Evolutionary conservation across 768 basidiomycete species (phyloP).

Genomic region (Trametes sanguinea): DNA sequence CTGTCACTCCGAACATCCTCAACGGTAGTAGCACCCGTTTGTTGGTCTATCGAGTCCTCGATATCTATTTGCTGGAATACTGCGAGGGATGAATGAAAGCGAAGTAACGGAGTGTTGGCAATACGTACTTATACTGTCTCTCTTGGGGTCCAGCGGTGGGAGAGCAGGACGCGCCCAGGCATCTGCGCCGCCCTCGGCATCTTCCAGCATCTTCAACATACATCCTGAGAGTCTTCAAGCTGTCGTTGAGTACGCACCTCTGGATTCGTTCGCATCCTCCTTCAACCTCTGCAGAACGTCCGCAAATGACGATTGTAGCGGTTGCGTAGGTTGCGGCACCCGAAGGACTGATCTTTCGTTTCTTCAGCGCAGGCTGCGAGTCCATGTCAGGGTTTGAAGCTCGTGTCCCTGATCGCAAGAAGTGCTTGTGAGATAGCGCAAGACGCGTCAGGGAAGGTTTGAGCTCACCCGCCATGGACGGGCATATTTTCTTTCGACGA

Average conservation of each 20-base stretch:
- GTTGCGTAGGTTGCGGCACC: conserved; percentile 25
- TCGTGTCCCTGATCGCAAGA: conserved; percentile 10
- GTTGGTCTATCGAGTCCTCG: conserved; percentile 59
- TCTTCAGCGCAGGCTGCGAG: conserved; percentile 35
- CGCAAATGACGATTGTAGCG: conserved; percentile 37
- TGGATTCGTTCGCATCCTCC: conserved; percentile 32
- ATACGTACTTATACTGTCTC: conserved; percentile 66
- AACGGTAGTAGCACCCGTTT: conserved; percentile 45
- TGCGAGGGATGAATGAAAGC: conserved; percentile 31
- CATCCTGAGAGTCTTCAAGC: not conserved
- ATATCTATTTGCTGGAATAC: conserved; percentile 98
- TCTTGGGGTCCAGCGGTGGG: conserved; percentile 54
- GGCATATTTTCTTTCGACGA: conserved; percentile 26
- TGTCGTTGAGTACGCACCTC: conserved; percentile 20
- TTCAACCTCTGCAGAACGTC: conserved; percentile 42
- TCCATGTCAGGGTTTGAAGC: conserved; percentile 23
- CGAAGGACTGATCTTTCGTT: conserved; percentile 33
- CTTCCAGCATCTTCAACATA: conserved; percentile 36
- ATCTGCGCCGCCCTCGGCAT: conserved; percentile 77
- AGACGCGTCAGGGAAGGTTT: not conserved
- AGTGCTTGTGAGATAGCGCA: not conserved
- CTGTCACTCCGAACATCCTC: conserved; percentile 89
- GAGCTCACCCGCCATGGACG: conserved; percentile 18
- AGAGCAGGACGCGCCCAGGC: conserved; percentile 70
- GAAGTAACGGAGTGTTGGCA: not conserved